These are phyloP conservation scores for Mollisiaceae sp. DNA, from an alignment of 2,329 filamentous ascomycete species.

Conservation along the genomic window DNA sequence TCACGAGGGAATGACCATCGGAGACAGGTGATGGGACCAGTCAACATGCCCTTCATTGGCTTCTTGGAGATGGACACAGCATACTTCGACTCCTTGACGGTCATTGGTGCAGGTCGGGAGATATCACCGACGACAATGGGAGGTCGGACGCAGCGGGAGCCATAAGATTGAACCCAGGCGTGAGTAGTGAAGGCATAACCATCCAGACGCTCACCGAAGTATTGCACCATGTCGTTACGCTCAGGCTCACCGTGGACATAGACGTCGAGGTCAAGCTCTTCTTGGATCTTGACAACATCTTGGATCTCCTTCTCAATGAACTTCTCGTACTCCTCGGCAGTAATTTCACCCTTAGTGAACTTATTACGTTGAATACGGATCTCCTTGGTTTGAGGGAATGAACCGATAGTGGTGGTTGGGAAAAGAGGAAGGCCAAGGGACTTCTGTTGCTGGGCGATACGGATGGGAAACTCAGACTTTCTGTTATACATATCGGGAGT, in stretches of 20 bases:
- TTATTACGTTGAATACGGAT: conserved; percentile 97
- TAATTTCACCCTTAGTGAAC: conserved; percentile 99
- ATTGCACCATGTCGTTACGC: conserved; percentile 99
- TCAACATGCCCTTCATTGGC: conserved; percentile 99
- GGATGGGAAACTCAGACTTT: conserved; percentile 83
- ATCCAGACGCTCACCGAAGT: conserved; percentile 96
- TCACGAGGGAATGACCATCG: conserved; percentile 99
- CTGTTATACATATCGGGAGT: conserved; percentile 87
- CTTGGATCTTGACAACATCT: conserved; percentile 93
- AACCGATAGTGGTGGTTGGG: conserved; percentile 99
- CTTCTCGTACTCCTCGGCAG: conserved; percentile 88
- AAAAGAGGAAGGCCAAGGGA: conserved; percentile 94
- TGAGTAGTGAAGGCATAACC: conserved; percentile 99
- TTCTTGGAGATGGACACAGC: conserved; percentile 95
- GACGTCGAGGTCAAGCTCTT: conserved; percentile 96
- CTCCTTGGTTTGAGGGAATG: conserved; percentile 99
- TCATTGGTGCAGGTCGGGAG: conserved; percentile 96
- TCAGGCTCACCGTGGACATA: conserved; percentile 98
- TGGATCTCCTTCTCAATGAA: conserved; percentile 99
- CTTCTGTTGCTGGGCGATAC: conserved; percentile 88
- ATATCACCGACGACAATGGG: conserved; percentile 99
- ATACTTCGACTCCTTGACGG: conserved; percentile 99
- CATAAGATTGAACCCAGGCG: conserved; percentile 98
- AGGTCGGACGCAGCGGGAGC: conserved; percentile 96
- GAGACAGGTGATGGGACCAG: conserved; percentile 97